Conservation (phyloP, 202 grass and related monocot species). For the Zoysia matrella region DNA sequence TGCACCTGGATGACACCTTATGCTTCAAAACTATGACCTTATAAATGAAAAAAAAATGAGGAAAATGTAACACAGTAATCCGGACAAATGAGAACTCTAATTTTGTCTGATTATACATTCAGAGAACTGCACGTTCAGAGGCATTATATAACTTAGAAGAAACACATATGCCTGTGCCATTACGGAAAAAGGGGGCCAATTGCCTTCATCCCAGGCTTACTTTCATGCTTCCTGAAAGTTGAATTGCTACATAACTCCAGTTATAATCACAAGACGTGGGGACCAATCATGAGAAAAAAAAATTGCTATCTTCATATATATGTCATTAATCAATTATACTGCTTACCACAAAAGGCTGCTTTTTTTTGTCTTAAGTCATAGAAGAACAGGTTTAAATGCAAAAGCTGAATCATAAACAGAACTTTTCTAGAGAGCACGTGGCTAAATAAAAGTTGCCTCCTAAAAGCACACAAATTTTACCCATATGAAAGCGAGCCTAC, state of each 20-base stretch:
- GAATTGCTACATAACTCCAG: neutral
- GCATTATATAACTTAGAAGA: neutral
- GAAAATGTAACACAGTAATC: neutral
- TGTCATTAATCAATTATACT: neutral
- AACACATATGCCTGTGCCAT: neutral
- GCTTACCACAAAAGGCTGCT: neutral
- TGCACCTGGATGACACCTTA: constrained; percentile 5
- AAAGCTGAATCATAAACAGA: neutral
- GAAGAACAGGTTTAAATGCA: neutral
- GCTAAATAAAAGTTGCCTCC: neutral
- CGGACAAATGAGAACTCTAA: neutral
- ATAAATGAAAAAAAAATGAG: neutral
- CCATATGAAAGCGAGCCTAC: constrained; percentile 8
- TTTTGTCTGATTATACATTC: neutral
- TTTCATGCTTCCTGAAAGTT: neutral
- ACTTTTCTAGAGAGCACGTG: neutral
- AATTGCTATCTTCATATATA: neutral
- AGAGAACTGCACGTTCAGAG: neutral
- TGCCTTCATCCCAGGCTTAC: neutral
- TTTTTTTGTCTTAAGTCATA: neutral
- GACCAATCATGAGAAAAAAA: neutral
- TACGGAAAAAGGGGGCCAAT: neutral
- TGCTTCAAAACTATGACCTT: neutral
- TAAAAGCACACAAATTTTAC: neutral
- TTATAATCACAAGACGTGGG: neutral